Evolutionary conservation across 1,284 basidiomycete species (phyloP).

Genomic region (Schizopora paradoxa): DNA sequence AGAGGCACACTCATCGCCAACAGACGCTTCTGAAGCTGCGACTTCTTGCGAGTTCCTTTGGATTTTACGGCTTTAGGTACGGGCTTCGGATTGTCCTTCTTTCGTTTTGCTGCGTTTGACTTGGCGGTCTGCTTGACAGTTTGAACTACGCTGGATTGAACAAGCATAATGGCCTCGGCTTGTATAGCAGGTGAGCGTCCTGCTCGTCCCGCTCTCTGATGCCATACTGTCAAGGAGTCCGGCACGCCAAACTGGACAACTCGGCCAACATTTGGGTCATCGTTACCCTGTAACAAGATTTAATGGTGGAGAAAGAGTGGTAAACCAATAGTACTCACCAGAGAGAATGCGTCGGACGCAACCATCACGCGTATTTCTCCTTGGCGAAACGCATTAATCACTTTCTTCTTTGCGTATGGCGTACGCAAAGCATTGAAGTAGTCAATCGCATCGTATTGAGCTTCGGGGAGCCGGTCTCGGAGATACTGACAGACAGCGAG

Average conservation of each 20-base stretch:
- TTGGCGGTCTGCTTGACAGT: constrained; percentile 6
- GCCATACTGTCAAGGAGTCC: constrained; percentile 27
- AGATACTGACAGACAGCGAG: background rate
- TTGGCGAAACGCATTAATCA: background rate
- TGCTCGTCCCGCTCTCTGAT: constrained; percentile 29
- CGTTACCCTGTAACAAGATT: constrained; percentile 26
- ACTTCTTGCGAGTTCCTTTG: too few relatives aligned
- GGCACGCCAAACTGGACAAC: constrained; percentile 30
- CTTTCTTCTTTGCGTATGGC: background rate
- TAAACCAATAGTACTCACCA: background rate
- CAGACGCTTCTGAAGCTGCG: too few relatives aligned
- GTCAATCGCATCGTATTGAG: background rate
- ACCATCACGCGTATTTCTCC: background rate
- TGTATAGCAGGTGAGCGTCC: constrained; percentile 22
- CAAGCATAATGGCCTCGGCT: constrained; percentile 27
- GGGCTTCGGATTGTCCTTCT: background rate
- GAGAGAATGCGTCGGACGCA: background rate
- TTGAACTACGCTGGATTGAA: constrained; percentile 28
- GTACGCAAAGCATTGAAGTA: background rate
- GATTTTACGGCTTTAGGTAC: background rate
- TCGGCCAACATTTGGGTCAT: constrained; percentile 29
- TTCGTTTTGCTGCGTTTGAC: too few relatives aligned
- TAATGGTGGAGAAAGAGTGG: background rate
- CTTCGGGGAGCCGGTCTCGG: background rate
- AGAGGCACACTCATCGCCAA: too few relatives aligned